phyloP scores from a whole-genome alignment of 2,329 filamentous ascomycete species.

The Dryadomyces sulphureus region DNA sequence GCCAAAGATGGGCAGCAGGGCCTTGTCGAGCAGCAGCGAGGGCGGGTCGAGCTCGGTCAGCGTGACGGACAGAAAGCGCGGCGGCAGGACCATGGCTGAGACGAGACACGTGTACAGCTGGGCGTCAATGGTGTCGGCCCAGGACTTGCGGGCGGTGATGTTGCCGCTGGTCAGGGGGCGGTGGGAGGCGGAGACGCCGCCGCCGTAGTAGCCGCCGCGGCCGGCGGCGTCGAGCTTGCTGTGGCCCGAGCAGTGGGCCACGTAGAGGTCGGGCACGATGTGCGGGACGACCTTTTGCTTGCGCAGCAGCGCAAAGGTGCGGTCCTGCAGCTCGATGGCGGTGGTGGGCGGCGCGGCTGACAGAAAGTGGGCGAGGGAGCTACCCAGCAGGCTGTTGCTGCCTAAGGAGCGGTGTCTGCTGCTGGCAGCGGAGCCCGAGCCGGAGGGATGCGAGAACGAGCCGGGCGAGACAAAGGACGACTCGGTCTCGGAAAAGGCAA shows the following conservation, averaged over 20 bases:
- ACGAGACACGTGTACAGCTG: conserved; percentile 49
- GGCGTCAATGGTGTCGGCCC: conserved; percentile 47
- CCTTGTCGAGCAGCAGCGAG: conserved; percentile 57
- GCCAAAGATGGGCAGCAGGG: conserved; percentile 49
- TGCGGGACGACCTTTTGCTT: conserved; percentile 60
- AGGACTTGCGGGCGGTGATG: conserved; percentile 22
- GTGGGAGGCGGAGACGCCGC: conserved; percentile 18
- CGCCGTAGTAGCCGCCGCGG: conserved; percentile 20
- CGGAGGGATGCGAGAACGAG: conserved; percentile 16
- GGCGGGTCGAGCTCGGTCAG: conserved; percentile 60
- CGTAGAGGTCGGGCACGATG: conserved; percentile 51
- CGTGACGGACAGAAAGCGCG: conserved; percentile 59
- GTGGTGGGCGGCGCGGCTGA: conserved; percentile 50
- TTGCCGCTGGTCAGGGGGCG: conserved; percentile 21
- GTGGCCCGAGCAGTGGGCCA: conserved; percentile 68
- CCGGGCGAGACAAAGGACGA: conserved; percentile 50
- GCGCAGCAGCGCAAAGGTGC: conserved; percentile 74
- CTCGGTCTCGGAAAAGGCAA: conserved; percentile 61
- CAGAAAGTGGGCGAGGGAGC: conserved; percentile 10
- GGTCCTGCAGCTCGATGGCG: conserved; percentile 62
- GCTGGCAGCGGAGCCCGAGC: not conserved
- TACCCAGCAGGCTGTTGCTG: conserved; percentile 39
- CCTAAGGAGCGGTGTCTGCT: conserved; percentile 7
- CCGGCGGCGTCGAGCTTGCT: not conserved
- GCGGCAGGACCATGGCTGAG: conserved; percentile 41